A percentile compares a stretch with the other conserved stretches of the same genome.
phyloP scores from a whole-genome alignment of 1,284 basidiomycete species.

The Rhodotorula sp. region DNA sequence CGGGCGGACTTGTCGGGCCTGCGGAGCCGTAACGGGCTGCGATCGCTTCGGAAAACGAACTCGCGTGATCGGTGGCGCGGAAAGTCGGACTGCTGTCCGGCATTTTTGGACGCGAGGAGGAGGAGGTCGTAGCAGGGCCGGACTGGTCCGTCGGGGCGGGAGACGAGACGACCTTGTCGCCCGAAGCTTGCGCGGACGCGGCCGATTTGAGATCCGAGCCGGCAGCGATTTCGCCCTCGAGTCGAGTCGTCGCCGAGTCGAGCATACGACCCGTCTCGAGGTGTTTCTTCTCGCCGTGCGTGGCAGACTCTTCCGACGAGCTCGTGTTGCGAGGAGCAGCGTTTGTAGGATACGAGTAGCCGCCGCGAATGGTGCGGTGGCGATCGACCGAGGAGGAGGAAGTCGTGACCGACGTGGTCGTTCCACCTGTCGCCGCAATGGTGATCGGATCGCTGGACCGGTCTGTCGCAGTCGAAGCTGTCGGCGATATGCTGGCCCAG shows the following conservation, averaged over 20 bases:
- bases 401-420: too few species aligned
- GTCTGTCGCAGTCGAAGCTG: neutral
- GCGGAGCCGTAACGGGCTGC: neutral
- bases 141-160: neutral
- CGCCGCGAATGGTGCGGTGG: constrained; percentile 23
- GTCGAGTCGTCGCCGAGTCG: neutral
- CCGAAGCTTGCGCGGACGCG: neutral
- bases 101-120: constrained; percentile 12
- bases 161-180: neutral
- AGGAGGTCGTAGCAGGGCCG: neutral
- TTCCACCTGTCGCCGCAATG: neutral
- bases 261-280: neutral
- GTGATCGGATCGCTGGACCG: neutral
- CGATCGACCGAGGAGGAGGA: neutral
- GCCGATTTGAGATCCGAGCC: neutral
- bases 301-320: neutral
- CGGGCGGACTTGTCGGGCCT: neutral
- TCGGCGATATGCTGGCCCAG: neutral
- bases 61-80: constrained; percentile 6
- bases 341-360: neutral
- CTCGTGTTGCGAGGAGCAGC: neutral
- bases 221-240: neutral
- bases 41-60: constrained; percentile 6
- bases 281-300: neutral
- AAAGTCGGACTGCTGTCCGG: constrained; percentile 21